Evolutionary conservation across 192 early-diverging fungal species (phyloP).

Genomic region (Oehlia diaphana): DNA sequence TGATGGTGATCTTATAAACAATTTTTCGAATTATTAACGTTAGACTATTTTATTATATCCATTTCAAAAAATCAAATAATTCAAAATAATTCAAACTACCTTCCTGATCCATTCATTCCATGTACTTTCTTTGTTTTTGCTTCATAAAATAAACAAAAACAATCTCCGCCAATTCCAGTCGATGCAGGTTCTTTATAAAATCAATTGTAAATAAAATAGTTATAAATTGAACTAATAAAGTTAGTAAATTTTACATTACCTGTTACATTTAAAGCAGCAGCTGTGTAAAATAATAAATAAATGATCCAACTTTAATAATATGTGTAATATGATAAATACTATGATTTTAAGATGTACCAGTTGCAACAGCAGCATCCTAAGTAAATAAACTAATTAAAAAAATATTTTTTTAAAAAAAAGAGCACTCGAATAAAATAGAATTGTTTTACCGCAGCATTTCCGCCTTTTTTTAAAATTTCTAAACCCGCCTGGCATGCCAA

Average conservation of each 20-base stretch:
- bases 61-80: too few relatives aligned
- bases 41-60: too few relatives aligned
- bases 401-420: background rate
- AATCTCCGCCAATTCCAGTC: conserved; percentile 80
- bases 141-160: conserved; percentile 77
- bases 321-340: background rate
- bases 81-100: conserved; percentile 27
- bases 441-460: conserved; percentile 68
- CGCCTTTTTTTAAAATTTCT: conserved; percentile 60
- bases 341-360: conserved; percentile 28
- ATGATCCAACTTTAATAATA: background rate
- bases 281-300: conserved; percentile 28
- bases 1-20: conserved; percentile 47
- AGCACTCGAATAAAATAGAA: background rate
- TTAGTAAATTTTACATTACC: conserved; percentile 32
- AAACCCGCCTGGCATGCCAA: conserved; percentile 70
- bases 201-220: conserved; percentile 33
- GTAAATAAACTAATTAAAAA: background rate
- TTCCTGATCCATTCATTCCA: conserved; percentile 65
- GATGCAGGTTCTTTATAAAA: conserved; percentile 60
- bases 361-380: conserved; percentile 62
- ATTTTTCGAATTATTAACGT: too few relatives aligned
- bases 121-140: conserved; percentile 53
- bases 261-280: conserved; percentile 69
- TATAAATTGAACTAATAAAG: background rate